Percentiles rank a stretch among this genome's conserved stretches.
Conservation (phyloP, 1,284 basidiomycete species). For the Malassezia equina region DNA sequence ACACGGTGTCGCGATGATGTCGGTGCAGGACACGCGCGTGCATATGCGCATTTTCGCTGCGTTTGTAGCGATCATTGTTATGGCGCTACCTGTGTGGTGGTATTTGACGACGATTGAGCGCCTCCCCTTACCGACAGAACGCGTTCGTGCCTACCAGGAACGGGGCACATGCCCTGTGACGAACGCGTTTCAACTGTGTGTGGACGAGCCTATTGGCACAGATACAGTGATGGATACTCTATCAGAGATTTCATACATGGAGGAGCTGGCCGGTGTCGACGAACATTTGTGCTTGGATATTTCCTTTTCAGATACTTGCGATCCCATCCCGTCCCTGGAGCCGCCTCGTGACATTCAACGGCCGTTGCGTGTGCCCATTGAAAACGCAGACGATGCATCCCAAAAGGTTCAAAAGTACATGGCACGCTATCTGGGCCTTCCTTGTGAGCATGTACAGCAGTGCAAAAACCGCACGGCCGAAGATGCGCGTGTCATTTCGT, state of each 20-base stretch:
- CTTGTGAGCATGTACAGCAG: background rate
- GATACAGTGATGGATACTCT: background rate
- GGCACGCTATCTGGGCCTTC: background rate
- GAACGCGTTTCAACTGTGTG: background rate
- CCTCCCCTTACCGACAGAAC: conserved; percentile 24
- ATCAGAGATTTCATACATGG: background rate
- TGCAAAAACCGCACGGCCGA: background rate
- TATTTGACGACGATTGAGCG: conserved; percentile 31
- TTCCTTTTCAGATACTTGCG: background rate
- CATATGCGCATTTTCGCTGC: conserved; percentile 2
- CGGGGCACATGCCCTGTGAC: conserved; percentile 19
- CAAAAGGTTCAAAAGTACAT: background rate
- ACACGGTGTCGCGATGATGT: background rate
- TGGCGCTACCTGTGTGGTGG: conserved; percentile 34
- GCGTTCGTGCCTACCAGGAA: conserved; percentile 18
- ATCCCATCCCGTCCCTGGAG: background rate
- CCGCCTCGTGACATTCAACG: background rate
- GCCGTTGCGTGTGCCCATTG: background rate
- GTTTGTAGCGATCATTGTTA: conserved; percentile 12
- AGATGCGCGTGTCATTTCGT: conserved; percentile 31
- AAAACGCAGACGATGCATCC: background rate
- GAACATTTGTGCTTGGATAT: background rate
- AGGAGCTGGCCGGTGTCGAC: background rate
- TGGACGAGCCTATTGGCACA: background rate
- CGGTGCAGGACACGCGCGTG: conserved; percentile 4